Evolutionary conservation across 352 stramenopile genomes (phyloP), one percentile per base, ranked within the genome.

Genomic region (Blastocystis sp.): DNA sequence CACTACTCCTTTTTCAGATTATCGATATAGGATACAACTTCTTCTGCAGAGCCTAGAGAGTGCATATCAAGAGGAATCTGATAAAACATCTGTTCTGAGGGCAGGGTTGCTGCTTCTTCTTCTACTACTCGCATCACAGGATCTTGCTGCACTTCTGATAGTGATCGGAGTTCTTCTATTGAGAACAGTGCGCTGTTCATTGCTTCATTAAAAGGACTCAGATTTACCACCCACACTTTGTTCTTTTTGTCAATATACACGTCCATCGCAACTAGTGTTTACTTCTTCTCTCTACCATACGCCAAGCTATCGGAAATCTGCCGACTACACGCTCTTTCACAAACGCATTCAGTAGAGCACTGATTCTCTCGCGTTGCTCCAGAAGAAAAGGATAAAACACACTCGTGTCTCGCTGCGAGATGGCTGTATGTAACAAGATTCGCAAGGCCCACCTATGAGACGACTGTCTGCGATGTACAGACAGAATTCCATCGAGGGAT

Each of bases 201-300:
- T 43, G 13, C 39, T 29, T 80, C 70, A 39, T 63, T 53, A 26
- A 64, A 54, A 23, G 70, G n/a, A 37, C 55, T 64, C 7, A 80
- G 18, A 43, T 80, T 80, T 20, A 80, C 70, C 18, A 80, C 70
- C 70, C 70, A 80, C 4, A 80, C 70, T 20, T 62, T 61, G 11
- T 80, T 20, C 43, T 80, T 61, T 47, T 80, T 80, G 70, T 80
- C 70, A 26, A 80, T 63, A 37, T 80, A 80, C 55, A 80, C 70
- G 37, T 80, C 70, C 70, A 80, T 80, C n/a, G 34, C 70, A 34
- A 80, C 70, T 80, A 80, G 8, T 11, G 7, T 80, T 26, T 45
- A 11, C 13, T 34, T 15, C 23, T 20, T 7, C 3, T 18, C 37
- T 18, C 39, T 41, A 15, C 7, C 55, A 20, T n/a, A 80, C 70